phyloP scores from a whole-genome alignment of 225 moss, liverwort and hornwort genomes.

The Bryoerythrophyllum caledonicum region DNA sequence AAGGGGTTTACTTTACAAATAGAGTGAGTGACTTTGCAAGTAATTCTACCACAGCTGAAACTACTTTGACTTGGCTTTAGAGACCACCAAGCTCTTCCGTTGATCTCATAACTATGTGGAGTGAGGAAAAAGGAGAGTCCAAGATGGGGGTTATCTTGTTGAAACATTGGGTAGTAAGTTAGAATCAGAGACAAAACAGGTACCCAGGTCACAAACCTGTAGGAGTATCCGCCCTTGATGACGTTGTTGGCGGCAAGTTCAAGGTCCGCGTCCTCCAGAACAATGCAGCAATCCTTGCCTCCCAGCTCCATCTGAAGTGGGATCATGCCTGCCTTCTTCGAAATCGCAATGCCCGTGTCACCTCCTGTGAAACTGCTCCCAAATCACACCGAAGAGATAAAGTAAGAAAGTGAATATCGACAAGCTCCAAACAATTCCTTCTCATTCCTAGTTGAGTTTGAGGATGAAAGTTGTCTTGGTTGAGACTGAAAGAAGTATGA shows the following conservation, averaged over 20 bases:
- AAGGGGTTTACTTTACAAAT: no score
- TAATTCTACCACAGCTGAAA: no score
- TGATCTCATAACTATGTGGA: no score
- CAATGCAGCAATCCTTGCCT: slow-evolving; percentile 86
- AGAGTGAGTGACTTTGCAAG: no score
- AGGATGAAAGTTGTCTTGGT: not conserved
- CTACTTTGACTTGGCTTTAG: no score
- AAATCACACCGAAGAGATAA: not conserved
- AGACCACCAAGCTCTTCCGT: no score
- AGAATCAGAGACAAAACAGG: not conserved
- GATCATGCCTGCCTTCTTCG: slow-evolving; percentile 83
- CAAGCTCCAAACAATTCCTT: not conserved
- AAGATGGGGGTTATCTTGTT: no score
- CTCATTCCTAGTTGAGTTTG: not conserved
- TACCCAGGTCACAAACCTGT: slow-evolving; percentile 48
- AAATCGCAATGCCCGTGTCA: slow-evolving; percentile 81
- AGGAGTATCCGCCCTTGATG: slow-evolving; percentile 87
- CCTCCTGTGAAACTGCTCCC: slow-evolving; percentile 77
- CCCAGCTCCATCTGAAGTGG: slow-evolving; percentile 92
- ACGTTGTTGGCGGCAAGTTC: slow-evolving; percentile 78
- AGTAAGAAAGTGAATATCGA: not conserved
- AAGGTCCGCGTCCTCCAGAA: slow-evolving; percentile 72
- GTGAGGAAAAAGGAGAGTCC: no score
- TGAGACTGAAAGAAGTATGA: not conserved
- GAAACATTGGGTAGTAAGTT: no score